phyloP scores from a whole-genome alignment of 2,329 filamentous ascomycete genomes.

The Alternaria novae-zelandiae region DNA sequence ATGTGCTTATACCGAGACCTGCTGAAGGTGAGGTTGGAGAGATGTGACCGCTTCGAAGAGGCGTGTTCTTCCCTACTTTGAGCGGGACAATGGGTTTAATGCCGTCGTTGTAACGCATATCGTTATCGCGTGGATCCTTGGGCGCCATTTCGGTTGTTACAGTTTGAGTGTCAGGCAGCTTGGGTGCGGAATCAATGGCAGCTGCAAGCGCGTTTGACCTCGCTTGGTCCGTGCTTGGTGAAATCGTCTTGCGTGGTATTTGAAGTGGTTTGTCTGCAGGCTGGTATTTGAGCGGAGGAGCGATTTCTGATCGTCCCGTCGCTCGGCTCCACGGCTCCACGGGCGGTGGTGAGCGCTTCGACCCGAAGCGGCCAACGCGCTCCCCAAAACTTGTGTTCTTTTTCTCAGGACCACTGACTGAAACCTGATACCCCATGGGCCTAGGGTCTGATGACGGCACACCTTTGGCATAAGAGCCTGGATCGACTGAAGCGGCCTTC shows the following conservation, averaged over 20 bases:
- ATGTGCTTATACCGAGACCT: conserved; percentile 32
- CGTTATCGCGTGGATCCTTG: conserved; percentile 16
- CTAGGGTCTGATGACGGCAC: conserved; percentile 16
- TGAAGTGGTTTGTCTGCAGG: conserved; percentile 62
- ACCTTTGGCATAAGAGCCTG: conserved; percentile 50
- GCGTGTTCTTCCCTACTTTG: conserved; percentile 49
- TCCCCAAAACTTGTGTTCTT: conserved; percentile 41
- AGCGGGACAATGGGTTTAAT: conserved; percentile 54
- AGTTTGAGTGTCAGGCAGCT: conserved; percentile 37
- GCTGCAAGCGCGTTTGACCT: conserved; percentile 36
- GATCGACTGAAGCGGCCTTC: conserved; percentile 63
- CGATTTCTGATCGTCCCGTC: conserved; percentile 70
- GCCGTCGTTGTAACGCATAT: conserved; percentile 44
- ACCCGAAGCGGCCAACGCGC: conserved; percentile 34
- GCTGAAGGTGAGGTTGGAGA: conserved; percentile 37
- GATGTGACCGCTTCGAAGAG: conserved; percentile 38
- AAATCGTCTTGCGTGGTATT: conserved; percentile 48
- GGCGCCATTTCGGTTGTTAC: conserved; percentile 31
- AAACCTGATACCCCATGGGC: conserved; percentile 45
- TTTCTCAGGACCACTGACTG: conserved; percentile 34
- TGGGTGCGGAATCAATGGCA: conserved; percentile 24
- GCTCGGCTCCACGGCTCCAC: conserved; percentile 72
- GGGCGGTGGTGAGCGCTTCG: conserved; percentile 30
- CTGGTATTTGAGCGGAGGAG: conserved; percentile 69
- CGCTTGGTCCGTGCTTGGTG: conserved; percentile 24